A percentile compares a stretch with the other conserved stretches of the same genome.
Evolutionary conservation across 208 protist genomes (phyloP).

Genomic region (Leishmania gerbilli): DNA sequence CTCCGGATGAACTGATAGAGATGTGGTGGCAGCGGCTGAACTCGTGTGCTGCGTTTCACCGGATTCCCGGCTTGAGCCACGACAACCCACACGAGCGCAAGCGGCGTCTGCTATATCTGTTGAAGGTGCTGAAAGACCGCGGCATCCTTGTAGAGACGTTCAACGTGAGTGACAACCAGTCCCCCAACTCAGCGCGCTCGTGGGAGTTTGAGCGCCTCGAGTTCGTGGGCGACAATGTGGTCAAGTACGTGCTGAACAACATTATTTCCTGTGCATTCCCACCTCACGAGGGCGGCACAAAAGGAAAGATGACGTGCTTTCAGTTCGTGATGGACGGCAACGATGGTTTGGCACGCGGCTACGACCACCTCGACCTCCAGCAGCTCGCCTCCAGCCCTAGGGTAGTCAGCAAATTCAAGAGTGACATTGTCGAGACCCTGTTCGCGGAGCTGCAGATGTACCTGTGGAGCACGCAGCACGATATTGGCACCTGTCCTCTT

Average conservation of each 20-base stretch:
- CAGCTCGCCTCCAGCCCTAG: constrained; percentile 63
- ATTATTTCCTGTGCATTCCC: constrained; percentile 71
- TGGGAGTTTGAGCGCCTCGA: constrained; percentile 92
- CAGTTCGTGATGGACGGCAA: constrained; percentile 92
- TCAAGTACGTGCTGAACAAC: constrained; percentile 88
- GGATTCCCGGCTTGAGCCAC: constrained; percentile 75
- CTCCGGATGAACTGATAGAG: constrained; percentile 72
- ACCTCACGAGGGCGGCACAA: constrained; percentile 65
- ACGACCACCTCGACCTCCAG: constrained; percentile 85
- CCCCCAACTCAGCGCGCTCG: constrained; percentile 46
- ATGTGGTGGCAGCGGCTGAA: constrained; percentile 77
- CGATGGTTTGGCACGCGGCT: constrained; percentile 80
- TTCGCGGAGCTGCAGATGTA: constrained; percentile 89
- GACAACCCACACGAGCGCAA: constrained; percentile 71
- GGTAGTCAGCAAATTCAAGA: constrained; percentile 93
- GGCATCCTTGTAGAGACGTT: constrained; percentile 73
- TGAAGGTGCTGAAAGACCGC: constrained; percentile 78
- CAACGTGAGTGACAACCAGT: constrained; percentile 39
- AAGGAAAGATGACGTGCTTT: constrained; percentile 63
- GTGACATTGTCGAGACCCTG: constrained; percentile 88
- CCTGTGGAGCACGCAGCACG: constrained; percentile 71
- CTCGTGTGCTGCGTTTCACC: constrained; percentile 44
- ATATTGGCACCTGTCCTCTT: constrained; percentile 46
- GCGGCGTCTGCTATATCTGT: constrained; percentile 74
- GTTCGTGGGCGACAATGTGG: constrained; percentile 86